Percentiles rank a stretch among this genome's conserved stretches.
phyloP scores from a whole-genome alignment of 768 basidiomycete genomes.

The Vishniacozyma victoriae region DNA sequence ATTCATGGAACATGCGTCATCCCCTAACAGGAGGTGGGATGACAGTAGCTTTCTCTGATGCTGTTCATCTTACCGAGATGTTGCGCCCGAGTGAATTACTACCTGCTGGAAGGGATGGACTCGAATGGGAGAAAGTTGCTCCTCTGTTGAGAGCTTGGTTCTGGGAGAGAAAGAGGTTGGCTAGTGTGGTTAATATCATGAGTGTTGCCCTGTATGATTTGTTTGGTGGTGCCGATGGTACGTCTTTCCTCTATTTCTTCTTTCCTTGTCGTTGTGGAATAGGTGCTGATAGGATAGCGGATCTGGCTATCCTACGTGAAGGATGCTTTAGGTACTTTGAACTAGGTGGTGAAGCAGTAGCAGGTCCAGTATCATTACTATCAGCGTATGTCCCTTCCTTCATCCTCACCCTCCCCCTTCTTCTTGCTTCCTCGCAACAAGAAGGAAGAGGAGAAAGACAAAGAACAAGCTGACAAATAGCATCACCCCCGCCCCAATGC shows the following conservation, averaged over 20 bases:
- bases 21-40: constrained; percentile 97
- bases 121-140: constrained; percentile 48
- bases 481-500: constrained; percentile 67
- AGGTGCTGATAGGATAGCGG: constrained; percentile 51
- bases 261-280: constrained; percentile 1
- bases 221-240: constrained; percentile 81
- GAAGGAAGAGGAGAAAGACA: constrained; percentile 2
- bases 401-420: not conserved
- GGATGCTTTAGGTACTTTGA: constrained; percentile 99
- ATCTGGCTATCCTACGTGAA: constrained; percentile 49
- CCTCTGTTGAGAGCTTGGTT: constrained; percentile 65
- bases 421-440: not conserved
- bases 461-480: constrained; percentile 53
- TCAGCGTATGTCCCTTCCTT: constrained; percentile 60
- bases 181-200: constrained; percentile 84
- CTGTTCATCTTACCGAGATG: constrained; percentile 63
- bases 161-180: constrained; percentile 75
- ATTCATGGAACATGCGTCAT: constrained; percentile 99
- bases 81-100: constrained; percentile 50
- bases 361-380: constrained; percentile 82
- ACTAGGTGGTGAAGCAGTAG: constrained; percentile 77
- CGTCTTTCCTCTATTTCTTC: not conserved
- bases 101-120: constrained; percentile 31
- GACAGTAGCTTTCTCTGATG: constrained; percentile 89
- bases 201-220: constrained; percentile 89